Evolutionary conservation across 1,139 yeast species (phyloP).

Genomic region (Scheffersomyces segobiensis): DNA sequence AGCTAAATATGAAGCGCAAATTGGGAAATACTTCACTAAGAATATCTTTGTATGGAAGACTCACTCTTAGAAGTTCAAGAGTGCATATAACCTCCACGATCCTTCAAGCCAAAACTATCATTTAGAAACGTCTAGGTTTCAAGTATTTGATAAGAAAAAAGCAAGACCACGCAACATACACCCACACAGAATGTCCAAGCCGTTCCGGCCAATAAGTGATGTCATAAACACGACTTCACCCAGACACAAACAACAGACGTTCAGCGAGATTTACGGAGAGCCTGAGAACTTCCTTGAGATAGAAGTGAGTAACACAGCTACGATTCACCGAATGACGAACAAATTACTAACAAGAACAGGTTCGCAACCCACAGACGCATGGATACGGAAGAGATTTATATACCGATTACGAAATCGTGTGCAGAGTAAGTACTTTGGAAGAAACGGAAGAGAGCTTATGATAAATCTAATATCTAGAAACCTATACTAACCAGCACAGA

Average conservation of each 20-base stretch:
- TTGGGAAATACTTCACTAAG: too few species aligned
- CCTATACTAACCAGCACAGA: conserved; percentile 25
- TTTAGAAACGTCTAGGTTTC: background rate
- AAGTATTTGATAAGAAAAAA: background rate
- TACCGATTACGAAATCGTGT: conserved; percentile 89
- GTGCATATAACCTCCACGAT: background rate
- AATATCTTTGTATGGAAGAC: too few species aligned
- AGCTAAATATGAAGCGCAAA: too few species aligned
- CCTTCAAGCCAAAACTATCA: background rate
- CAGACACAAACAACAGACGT: conserved; percentile 58
- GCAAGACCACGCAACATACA: background rate
- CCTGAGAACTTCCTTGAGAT: conserved; percentile 94
- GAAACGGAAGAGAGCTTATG: background rate
- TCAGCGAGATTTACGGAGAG: conserved; percentile 84
- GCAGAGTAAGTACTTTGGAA: conserved; percentile 47
- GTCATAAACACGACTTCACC: conserved; percentile 37
- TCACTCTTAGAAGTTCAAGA: too few species aligned
- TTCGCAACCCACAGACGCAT: conserved; percentile 77
- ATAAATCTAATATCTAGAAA: background rate
- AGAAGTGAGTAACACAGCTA: conserved; percentile 49
- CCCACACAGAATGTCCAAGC: conserved; percentile 30
- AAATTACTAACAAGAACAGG: conserved; percentile 25
- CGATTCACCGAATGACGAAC: conserved; percentile 2
- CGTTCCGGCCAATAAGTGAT: conserved; percentile 51
- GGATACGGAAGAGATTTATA: conserved; percentile 67